A percentile compares a stretch with the other conserved stretches of the same genome.
Evolutionary conservation across 2,329 filamentous ascomycete genomes (phyloP).

Genomic region (Ceratocystis papillata): DNA sequence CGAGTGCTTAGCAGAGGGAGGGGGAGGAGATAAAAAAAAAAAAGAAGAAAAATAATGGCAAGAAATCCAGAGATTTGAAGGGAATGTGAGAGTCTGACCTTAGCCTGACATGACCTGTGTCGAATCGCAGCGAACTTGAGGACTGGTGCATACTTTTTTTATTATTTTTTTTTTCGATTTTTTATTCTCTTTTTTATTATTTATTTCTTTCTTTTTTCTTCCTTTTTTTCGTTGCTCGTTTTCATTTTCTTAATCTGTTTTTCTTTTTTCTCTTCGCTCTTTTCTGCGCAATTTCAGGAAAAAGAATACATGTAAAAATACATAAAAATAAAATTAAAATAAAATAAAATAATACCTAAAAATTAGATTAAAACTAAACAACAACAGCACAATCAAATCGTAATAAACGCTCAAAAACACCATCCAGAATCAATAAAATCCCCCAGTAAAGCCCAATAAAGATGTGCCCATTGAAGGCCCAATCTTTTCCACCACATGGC

Average conservation of each 20-base stretch:
- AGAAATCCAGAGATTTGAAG: background rate
- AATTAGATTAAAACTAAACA: background rate
- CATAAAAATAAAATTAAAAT: background rate
- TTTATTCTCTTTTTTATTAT: too few species aligned
- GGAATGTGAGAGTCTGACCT: conserved; percentile 6
- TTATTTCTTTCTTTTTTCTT: background rate
- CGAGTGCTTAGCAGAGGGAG: background rate
- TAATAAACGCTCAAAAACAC: background rate
- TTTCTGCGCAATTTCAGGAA: background rate
- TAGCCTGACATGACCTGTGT: background rate
- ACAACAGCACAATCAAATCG: background rate
- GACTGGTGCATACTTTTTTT: too few species aligned
- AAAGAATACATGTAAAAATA: background rate
- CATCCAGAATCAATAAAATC: too few species aligned
- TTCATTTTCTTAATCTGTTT: background rate
- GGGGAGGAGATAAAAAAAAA: background rate
- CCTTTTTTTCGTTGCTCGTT: background rate
- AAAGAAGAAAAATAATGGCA: background rate
- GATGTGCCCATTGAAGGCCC: background rate
- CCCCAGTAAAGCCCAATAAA: too few species aligned
- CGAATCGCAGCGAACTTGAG: background rate
- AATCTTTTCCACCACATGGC: conserved; percentile 6
- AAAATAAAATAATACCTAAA: background rate
- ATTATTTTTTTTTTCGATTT: too few species aligned
- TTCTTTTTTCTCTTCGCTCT: background rate